These are phyloP conservation scores for Penstemon barbatus DNA, from an alignment of 257 asterid species.

Conservation along the genomic window DNA sequence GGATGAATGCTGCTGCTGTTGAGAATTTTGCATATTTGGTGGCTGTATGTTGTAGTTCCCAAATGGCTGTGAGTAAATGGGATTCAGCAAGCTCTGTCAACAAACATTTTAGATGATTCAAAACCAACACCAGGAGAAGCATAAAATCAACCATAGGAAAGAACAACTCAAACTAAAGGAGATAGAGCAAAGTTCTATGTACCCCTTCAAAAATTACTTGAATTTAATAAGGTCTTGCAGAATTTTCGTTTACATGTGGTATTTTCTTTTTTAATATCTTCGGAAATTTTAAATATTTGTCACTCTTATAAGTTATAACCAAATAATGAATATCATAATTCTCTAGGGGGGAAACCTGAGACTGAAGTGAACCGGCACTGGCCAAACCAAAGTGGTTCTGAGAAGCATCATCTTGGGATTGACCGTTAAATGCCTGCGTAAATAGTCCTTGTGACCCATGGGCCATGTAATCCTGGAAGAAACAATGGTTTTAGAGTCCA, in stretches of 20 bases:
- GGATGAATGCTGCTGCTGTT: slow-evolving; percentile 52
- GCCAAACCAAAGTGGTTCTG: slow-evolving; percentile 71
- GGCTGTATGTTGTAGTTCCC: slow-evolving; percentile 75
- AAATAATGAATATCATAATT: not conserved
- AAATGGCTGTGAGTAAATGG: slow-evolving; percentile 83
- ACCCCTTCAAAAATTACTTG: not conserved
- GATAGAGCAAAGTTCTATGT: not conserved
- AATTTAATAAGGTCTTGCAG: not conserved
- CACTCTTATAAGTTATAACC: too few species aligned
- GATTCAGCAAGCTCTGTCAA: slow-evolving; percentile 68
- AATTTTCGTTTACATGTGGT: not conserved
- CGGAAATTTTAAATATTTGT: not conserved
- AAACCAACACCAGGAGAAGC: slow-evolving; percentile 10
- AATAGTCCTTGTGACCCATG: slow-evolving; percentile 92
- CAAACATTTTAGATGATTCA: slow-evolving; percentile 15
- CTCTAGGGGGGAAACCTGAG: slow-evolving; percentile 56
- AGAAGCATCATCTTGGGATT: slow-evolving; percentile 80
- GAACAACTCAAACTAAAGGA: not conserved
- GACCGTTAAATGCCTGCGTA: slow-evolving; percentile 86
- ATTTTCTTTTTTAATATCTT: not conserved
- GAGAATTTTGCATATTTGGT: slow-evolving; percentile 58
- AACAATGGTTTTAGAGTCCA: slow-evolving; percentile 20
- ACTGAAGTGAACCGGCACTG: slow-evolving; percentile 67
- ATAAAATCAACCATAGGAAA: not conserved
- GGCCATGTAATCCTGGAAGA: slow-evolving; percentile 79